A percentile compares a stretch with the other conserved stretches of the same genome.
Evolutionary conservation across 805 yeast species (phyloP).

Genomic region (Vanderwaltozyma yarrowii): DNA sequence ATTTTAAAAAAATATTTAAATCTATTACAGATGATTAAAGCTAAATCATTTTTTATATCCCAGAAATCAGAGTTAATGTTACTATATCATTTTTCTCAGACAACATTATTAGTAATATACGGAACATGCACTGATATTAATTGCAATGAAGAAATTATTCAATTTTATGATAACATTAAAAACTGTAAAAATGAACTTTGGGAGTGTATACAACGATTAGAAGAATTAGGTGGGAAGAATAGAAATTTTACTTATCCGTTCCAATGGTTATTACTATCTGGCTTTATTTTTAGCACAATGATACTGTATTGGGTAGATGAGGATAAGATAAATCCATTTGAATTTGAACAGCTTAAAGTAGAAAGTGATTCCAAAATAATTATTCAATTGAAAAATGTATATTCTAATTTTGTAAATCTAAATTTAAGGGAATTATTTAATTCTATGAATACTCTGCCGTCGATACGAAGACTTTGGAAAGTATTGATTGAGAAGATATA

Average conservation of each 20-base stretch:
- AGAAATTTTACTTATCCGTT: slow-evolving; percentile 6
- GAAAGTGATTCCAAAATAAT: slow-evolving; percentile 6
- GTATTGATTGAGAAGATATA: slow-evolving; percentile 9
- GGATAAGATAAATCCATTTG: slow-evolving; percentile 21
- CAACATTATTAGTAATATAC: slow-evolving; percentile 2
- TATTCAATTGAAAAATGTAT: slow-evolving; percentile 9
- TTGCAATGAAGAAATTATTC: slow-evolving; percentile 6
- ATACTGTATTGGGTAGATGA: slow-evolving; percentile 8
- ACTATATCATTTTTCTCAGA: slow-evolving; percentile 12
- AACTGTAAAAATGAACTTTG: slow-evolving; percentile 10
- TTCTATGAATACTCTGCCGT: slow-evolving; percentile 7
- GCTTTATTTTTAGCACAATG: slow-evolving; percentile 19
- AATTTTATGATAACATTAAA: slow-evolving; percentile 13
- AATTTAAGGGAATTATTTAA: slow-evolving; percentile 8
- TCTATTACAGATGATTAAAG: slow-evolving; percentile 3
- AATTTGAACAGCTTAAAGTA: slow-evolving; percentile 21
- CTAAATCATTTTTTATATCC: slow-evolving; percentile 12
- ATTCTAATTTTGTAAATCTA: slow-evolving; percentile 9
- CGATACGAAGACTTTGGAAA: slow-evolving; percentile 4
- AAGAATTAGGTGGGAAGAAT: slow-evolving; percentile 12
- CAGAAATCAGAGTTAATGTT: slow-evolving; percentile 17
- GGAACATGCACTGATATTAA: slow-evolving; percentile 3
- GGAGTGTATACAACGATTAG: slow-evolving; percentile 11
- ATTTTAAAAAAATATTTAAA: slow-evolving; percentile 2
- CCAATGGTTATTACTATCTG: slow-evolving; percentile 16